A percentile compares a stretch with the other conserved stretches of the same genome.
Conservation (phyloP, 2,329 filamentous ascomycete genomes). For the Colletotrichum siamense region DNA sequence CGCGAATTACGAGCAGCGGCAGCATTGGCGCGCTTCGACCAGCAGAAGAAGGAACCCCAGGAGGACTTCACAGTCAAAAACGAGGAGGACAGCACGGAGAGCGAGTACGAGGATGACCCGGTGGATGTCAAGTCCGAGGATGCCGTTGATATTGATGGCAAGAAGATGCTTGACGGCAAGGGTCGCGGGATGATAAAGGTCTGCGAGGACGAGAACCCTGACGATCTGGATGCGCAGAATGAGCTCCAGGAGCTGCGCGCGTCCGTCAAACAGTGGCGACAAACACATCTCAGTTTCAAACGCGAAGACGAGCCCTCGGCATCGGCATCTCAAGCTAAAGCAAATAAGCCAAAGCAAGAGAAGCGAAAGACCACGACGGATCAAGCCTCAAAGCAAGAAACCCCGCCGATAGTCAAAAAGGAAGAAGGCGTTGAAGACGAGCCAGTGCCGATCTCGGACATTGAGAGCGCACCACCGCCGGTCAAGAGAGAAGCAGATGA, state of each 20-base stretch:
- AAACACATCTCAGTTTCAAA: conserved; percentile 15
- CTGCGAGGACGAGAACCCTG: conserved; percentile 70
- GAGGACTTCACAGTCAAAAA: conserved; percentile 35
- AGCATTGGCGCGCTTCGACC: conserved; percentile 75
- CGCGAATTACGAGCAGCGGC: conserved; percentile 79
- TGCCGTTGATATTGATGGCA: conserved; percentile 69
- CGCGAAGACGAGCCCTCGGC: neutral
- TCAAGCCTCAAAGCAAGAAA: neutral
- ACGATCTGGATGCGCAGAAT: conserved; percentile 61
- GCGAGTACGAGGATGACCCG: conserved; percentile 52
- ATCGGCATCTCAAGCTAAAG: neutral
- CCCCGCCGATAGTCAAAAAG: neutral
- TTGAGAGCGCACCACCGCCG: neutral
- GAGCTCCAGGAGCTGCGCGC: conserved; percentile 73
- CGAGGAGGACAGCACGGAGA: conserved; percentile 40
- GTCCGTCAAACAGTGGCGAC: conserved; percentile 30
- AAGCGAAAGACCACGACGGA: neutral
- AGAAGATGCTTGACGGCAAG: conserved; percentile 67
- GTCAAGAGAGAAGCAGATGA: conserved; percentile 1
- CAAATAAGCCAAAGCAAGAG: neutral
- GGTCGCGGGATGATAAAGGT: conserved; percentile 75
- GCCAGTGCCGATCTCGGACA: neutral
- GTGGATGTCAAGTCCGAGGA: conserved; percentile 52
- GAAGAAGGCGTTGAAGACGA: neutral
- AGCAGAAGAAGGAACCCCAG: conserved; percentile 57